Conservation (phyloP, 441 rosid species). For the Gossypium schwendimanii region DNA sequence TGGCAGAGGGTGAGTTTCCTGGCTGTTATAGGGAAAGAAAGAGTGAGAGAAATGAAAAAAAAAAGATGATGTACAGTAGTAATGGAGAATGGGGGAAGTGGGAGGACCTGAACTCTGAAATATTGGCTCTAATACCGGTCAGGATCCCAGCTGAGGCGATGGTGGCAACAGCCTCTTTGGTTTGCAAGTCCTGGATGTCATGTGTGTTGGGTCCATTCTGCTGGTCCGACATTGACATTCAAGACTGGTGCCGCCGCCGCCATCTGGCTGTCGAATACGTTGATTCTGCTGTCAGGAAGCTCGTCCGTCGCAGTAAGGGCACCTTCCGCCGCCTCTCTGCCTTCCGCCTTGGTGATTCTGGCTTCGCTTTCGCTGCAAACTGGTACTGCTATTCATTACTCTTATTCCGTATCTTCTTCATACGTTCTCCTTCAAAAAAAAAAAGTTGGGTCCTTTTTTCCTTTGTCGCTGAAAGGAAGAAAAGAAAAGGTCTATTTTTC, state of each 20-base stretch:
- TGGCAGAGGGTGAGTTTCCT: too few species aligned
- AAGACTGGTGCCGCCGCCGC: not conserved
- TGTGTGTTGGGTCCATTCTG: constrained; percentile 1
- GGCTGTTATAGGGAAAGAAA: too few species aligned
- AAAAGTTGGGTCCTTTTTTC: not conserved
- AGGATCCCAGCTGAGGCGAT: not conserved
- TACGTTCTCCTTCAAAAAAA: not conserved
- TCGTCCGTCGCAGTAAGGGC: not conserved
- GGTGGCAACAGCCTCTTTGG: not conserved
- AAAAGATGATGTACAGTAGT: not conserved
- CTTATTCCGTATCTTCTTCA: not conserved
- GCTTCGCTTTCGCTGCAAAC: not conserved
- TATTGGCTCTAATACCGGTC: not conserved
- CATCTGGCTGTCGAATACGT: not conserved
- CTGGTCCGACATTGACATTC: constrained; percentile 7
- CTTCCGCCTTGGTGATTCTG: constrained; percentile 1
- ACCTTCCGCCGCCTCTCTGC: constrained; percentile 7
- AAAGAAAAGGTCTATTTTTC: too few species aligned
- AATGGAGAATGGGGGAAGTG: not conserved
- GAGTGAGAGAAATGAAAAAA: not conserved
- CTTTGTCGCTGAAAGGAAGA: not conserved
- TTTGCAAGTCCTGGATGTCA: constrained; percentile 12
- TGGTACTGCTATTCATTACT: not conserved
- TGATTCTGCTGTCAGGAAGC: not conserved
- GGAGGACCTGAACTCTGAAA: constrained; percentile 4